Conservation (phyloP, 768 basidiomycete species). For the Termitomyces sp. region DNA sequence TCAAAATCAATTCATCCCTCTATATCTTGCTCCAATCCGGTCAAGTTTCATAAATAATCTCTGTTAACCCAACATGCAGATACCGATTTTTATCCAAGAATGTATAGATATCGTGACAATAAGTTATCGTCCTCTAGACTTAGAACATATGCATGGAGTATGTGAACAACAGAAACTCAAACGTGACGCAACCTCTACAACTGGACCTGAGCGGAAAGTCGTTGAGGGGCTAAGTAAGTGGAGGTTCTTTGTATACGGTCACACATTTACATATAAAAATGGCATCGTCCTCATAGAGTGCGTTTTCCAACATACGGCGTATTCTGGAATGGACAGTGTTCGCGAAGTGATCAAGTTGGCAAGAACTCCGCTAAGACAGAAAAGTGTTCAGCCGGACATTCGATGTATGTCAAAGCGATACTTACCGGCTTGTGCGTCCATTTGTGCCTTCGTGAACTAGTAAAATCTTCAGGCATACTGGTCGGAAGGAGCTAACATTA, state of each 20-base stretch:
- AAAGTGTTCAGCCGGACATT: constrained; percentile 3
- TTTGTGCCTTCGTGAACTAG: constrained; percentile 50
- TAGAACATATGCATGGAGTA: background rate
- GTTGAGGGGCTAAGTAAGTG: background rate
- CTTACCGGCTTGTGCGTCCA: constrained; percentile 72
- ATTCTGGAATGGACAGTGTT: background rate
- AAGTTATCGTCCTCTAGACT: background rate
- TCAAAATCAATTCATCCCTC: constrained; percentile 1
- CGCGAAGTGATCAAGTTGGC: constrained; percentile 42
- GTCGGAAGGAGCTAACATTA: constrained; percentile 1
- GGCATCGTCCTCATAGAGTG: background rate
- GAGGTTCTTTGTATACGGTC: background rate
- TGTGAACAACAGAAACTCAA: background rate
- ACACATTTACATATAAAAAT: background rate
- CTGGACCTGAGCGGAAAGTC: background rate
- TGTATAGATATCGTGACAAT: background rate
- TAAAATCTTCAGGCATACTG: background rate
- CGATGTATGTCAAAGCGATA: constrained; percentile 2
- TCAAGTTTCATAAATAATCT: background rate
- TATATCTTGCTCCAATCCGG: background rate
- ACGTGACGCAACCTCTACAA: background rate
- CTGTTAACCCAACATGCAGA: background rate
- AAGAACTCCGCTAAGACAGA: constrained; percentile 48
- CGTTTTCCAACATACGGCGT: background rate
- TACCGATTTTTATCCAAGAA: background rate